Conservation (phyloP, 306 rosid genomes). For the Sicyos edulis region DNA sequence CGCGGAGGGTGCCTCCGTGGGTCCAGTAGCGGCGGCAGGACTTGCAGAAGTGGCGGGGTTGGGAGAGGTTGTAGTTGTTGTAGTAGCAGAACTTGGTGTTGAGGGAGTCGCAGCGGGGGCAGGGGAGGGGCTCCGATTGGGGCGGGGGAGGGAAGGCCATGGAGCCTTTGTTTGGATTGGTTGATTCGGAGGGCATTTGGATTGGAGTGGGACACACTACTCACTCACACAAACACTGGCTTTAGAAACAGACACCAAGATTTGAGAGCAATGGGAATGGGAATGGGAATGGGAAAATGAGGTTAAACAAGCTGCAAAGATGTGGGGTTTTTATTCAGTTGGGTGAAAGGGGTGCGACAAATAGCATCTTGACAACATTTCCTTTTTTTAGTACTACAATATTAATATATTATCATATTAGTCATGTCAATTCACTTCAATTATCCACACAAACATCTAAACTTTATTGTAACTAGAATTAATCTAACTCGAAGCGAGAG, state of each 20-base stretch:
- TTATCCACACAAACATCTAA: no score
- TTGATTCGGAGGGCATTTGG: conserved; percentile 33
- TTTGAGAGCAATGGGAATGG: neutral
- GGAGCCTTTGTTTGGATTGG: conserved; percentile 5
- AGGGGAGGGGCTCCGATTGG: conserved; percentile 31
- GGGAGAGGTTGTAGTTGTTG: conserved; percentile 63
- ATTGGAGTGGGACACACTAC: no score
- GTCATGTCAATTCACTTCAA: no score
- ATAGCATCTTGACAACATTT: no score
- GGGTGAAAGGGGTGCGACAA: conserved; percentile 10
- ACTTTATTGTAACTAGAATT: no score
- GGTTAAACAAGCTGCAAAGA: neutral
- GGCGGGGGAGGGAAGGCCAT: conserved; percentile 30
- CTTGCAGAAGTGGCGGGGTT: conserved; percentile 51
- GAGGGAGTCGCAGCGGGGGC: conserved; percentile 49
- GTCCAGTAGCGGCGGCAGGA: conserved; percentile 60
- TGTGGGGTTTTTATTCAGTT: no score
- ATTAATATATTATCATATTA: no score
- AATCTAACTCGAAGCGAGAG: no score
- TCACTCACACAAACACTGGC: no score
- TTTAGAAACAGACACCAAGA: no score
- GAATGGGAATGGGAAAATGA: no score
- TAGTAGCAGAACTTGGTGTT: conserved; percentile 54
- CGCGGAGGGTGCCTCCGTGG: conserved; percentile 47
- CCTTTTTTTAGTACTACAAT: no score